A percentile compares a stretch with the other conserved stretches of the same genome.
These are phyloP conservation scores for Mucor irregularis DNA, from an alignment of 371 early-diverging fungal species.

Conservation along the genomic window DNA sequence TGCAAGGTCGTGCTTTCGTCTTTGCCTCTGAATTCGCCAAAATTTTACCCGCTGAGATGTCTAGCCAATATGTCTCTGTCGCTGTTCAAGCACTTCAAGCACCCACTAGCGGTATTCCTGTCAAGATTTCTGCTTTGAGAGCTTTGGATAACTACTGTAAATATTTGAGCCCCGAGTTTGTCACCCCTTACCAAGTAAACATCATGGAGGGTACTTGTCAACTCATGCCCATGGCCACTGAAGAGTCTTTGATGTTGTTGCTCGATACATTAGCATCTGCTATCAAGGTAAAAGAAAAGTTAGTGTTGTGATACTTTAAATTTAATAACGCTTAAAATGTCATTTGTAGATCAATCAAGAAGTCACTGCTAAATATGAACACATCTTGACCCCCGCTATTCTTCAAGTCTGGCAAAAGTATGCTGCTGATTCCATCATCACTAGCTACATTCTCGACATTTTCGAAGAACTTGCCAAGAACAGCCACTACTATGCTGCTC, in stretches of 20 bases:
- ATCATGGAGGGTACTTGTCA: conserved; percentile 72
- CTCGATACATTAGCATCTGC: conserved; percentile 77
- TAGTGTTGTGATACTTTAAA: too few species aligned
- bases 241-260: conserved; percentile 78
- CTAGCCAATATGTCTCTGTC: conserved; percentile 69
- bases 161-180: conserved; percentile 55
- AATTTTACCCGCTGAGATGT: conserved; percentile 67
- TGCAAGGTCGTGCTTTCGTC: conserved; percentile 87
- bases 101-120: conserved; percentile 60
- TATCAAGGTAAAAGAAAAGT: conserved; percentile 54
- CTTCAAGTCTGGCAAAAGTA: conserved; percentile 77
- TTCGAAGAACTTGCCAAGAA: conserved; percentile 78
- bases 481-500: conserved; percentile 55
- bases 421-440: conserved; percentile 67
- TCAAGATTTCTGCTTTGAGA: conserved; percentile 80
- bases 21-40: conserved; percentile 83
- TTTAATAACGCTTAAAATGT: too few species aligned
- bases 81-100: conserved; percentile 71
- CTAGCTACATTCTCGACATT: conserved; percentile 76
- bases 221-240: conserved; percentile 67
- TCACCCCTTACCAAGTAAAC: conserved; percentile 62
- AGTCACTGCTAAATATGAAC: conserved; percentile 72
- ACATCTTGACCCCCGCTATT: conserved; percentile 70
- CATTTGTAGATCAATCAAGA: conserved; percentile 60
- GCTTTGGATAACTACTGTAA: conserved; percentile 76